Conservation (phyloP, 2,329 filamentous ascomycete genomes). For the Cordyceps sp. region DNA sequence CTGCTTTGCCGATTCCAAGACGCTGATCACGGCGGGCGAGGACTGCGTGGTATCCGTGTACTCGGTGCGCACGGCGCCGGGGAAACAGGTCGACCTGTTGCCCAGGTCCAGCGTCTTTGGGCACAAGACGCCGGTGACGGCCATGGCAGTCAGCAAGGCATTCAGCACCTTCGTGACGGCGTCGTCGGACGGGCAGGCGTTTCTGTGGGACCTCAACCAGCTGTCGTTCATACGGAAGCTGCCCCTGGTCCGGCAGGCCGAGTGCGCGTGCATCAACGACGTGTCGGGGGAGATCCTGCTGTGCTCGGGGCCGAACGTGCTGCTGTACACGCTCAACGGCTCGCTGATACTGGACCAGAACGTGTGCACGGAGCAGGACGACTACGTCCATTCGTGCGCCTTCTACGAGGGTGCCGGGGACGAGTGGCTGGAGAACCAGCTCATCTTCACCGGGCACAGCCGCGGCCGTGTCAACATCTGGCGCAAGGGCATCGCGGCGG, state of each 20-base stretch:
- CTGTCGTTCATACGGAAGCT: slow-evolving; percentile 71
- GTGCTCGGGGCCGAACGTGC: slow-evolving; percentile 57
- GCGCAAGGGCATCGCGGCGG: slow-evolving; percentile 36
- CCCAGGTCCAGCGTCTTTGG: slow-evolving; percentile 74
- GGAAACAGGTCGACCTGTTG: slow-evolving; percentile 61
- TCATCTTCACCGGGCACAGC: slow-evolving; percentile 80
- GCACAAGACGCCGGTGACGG: slow-evolving; percentile 69
- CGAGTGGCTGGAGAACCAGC: slow-evolving; percentile 76
- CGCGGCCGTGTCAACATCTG: slow-evolving; percentile 72
- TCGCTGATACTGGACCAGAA: slow-evolving; percentile 67
- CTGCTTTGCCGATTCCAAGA: slow-evolving; percentile 76
- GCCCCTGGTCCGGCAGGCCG: slow-evolving; percentile 36
- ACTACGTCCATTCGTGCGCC: slow-evolving; percentile 65
- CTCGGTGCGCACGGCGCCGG: slow-evolving; percentile 44
- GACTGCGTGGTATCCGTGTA: slow-evolving; percentile 86
- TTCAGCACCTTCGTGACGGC: slow-evolving; percentile 80
- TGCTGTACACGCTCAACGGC: slow-evolving; percentile 80
- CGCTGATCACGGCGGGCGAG: slow-evolving; percentile 77
- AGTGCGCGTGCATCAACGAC: slow-evolving; percentile 79
- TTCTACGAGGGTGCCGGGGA: slow-evolving; percentile 86
- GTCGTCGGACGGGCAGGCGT: slow-evolving; percentile 63
- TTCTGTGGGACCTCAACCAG: slow-evolving; percentile 89
- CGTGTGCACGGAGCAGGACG: slow-evolving; percentile 53
- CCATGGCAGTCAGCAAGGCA: slow-evolving; percentile 69
- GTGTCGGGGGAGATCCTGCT: slow-evolving; percentile 80